phyloP scores from a whole-genome alignment of 371 early-diverging fungal genomes.

The Mucor piriformis region DNA sequence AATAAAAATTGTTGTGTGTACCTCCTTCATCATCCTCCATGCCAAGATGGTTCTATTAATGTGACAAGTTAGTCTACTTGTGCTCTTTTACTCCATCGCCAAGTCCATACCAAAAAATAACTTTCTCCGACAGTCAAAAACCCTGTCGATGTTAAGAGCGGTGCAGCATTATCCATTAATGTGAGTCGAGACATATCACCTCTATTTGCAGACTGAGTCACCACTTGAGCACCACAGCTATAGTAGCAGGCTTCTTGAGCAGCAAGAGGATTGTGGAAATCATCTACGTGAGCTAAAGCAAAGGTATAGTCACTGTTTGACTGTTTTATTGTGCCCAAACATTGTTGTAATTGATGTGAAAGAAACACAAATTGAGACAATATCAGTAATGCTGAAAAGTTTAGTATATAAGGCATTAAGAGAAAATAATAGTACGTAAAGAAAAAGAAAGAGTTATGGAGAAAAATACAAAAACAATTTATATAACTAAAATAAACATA shows the following conservation, averaged over 20 bases:
- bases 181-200: conserved; percentile 22
- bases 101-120: conserved; percentile 20
- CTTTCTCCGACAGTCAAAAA: conserved; percentile 15
- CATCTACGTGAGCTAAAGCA: conserved; percentile 19
- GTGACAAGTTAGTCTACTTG: neutral
- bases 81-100: too few species aligned
- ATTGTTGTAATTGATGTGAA: conserved; percentile 13
- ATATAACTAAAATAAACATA: conserved; percentile 42
- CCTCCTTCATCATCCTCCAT: conserved; percentile 18
- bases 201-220: conserved; percentile 19
- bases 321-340: conserved; percentile 11
- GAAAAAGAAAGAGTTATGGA: neutral
- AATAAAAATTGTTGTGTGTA: neutral
- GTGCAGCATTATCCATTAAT: conserved; percentile 16
- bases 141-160: conserved; percentile 1
- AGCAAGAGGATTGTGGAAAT: neutral
- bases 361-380: neutral
- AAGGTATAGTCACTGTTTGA: conserved; percentile 18
- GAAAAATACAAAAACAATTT: neutral
- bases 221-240: conserved; percentile 24
- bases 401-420: neutral
- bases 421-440: neutral
- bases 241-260: conserved; percentile 26
- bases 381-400: conserved; percentile 3
- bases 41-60: conserved; percentile 27